A percentile compares a stretch with the other conserved stretches of the same genome.
These are phyloP conservation scores for Cladosporium velox DNA, from an alignment of 2,329 filamentous ascomycete genomes.

Conservation along the genomic window DNA sequence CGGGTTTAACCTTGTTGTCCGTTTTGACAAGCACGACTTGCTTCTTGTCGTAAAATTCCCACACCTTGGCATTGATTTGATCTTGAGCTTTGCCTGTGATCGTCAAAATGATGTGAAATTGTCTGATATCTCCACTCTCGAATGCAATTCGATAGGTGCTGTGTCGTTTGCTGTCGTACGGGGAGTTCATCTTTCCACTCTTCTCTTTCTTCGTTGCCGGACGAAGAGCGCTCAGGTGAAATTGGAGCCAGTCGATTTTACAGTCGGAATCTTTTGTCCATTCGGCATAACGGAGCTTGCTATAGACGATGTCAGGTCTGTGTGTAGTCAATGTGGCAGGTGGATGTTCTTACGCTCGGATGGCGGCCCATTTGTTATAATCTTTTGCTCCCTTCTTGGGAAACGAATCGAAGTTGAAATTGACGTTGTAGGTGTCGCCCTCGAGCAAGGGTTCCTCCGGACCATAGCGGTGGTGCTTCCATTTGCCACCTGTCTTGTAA, in stretches of 20 bases:
- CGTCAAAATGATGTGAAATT: background rate
- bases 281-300: too few species aligned
- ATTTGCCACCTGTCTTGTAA: background rate
- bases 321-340: too few species aligned
- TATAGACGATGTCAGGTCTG: too few species aligned
- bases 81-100: background rate
- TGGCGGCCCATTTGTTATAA: too few species aligned
- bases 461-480: too few species aligned
- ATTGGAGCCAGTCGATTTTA: background rate
- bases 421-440: background rate
- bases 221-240: background rate
- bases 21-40: too few species aligned
- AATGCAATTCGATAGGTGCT: background rate
- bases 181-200: background rate
- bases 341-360: too few species aligned
- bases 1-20: too few species aligned
- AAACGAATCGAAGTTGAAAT: background rate
- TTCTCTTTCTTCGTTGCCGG: background rate
- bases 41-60: too few species aligned
- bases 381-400: too few species aligned
- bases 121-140: background rate
- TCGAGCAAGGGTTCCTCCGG: background rate
- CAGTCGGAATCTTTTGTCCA: too few species aligned
- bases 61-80: background rate
- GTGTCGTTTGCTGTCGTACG: background rate